Conservation (phyloP, 345 rosid species). For the Eucalyptus erythrocorys region DNA sequence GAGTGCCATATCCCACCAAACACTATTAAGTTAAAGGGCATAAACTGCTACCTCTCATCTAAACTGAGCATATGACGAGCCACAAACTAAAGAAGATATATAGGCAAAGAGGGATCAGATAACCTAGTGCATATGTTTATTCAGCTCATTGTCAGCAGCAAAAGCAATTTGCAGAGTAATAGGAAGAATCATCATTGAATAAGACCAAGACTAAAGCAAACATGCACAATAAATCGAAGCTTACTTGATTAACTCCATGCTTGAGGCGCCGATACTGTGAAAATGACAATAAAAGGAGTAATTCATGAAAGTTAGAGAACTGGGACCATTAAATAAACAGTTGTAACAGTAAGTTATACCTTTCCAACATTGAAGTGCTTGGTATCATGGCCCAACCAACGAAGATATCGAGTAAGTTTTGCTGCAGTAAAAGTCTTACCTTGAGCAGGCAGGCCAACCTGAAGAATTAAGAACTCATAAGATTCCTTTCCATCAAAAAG, state of each 20-base stretch:
- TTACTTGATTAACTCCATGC: conserved; percentile 87
- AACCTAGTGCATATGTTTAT: not conserved
- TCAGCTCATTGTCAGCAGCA: not conserved
- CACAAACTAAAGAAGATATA: not conserved
- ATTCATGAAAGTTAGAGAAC: not conserved
- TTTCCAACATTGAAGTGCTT: conserved; percentile 99
- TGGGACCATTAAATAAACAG: not conserved
- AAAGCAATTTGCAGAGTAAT: not conserved
- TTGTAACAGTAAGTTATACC: conserved; percentile 22
- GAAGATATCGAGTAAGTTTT: conserved; percentile 95
- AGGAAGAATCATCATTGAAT: not conserved
- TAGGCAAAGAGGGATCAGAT: not conserved
- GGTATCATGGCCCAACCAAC: conserved; percentile 99
- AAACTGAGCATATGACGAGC: not conserved
- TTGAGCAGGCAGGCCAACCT: conserved; percentile 99
- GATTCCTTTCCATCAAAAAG: not conserved
- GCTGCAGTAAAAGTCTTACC: conserved; percentile 99
- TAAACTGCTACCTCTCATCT: not conserved
- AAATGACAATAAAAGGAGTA: conserved; percentile 5
- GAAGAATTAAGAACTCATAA: conserved; percentile 3
- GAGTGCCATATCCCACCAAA: not conserved
- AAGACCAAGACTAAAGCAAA: not conserved
- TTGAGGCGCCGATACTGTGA: conserved; percentile 97
- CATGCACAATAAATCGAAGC: not conserved
- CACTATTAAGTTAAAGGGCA: not conserved